Percentiles rank a stretch among this genome's conserved stretches.
phyloP scores from a whole-genome alignment of 805 yeast genomes.

The Yarrowia divulgata region DNA sequence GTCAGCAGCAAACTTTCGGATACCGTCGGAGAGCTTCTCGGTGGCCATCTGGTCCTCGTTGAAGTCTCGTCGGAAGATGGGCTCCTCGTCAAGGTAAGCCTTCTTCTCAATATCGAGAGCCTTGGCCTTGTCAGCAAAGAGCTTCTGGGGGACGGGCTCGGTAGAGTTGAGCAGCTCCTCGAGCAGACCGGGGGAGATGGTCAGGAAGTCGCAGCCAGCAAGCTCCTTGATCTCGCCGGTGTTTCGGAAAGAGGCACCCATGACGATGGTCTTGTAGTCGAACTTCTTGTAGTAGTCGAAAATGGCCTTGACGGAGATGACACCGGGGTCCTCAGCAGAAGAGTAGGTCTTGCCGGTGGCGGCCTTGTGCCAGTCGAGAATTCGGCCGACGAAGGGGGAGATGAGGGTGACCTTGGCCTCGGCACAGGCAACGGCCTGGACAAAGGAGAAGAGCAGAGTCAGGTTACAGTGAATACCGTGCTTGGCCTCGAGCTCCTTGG shows the following conservation, averaged over 20 bases:
- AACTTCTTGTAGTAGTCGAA: conserved; percentile 98
- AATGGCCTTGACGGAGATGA: conserved; percentile 81
- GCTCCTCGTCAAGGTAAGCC: conserved; percentile 81
- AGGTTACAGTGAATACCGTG: conserved; percentile 93
- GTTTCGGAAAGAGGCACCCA: conserved; percentile 99
- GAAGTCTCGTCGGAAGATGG: conserved; percentile 85
- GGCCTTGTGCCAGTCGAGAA: conserved; percentile 97
- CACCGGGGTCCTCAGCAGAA: conserved; percentile 93
- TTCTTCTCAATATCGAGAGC: conserved; percentile 69
- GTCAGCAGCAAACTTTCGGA: conserved; percentile 95
- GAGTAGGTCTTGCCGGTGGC: conserved; percentile 86
- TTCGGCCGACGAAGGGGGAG: conserved; percentile 99
- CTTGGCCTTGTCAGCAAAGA: conserved; percentile 72
- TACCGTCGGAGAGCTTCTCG: conserved; percentile 97
- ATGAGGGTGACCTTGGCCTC: conserved; percentile 95
- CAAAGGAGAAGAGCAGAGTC: conserved; percentile 92
- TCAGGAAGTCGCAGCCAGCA: conserved; percentile 96
- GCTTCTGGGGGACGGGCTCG: conserved; percentile 79
- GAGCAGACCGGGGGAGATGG: conserved; percentile 91
- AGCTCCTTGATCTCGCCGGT: conserved; percentile 92
- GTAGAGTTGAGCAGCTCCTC: conserved; percentile 83
- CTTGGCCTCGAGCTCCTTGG: conserved; percentile 89
- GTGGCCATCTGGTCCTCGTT: conserved; percentile 99
- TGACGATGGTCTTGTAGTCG: conserved; percentile 95
- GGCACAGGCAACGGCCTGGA: conserved; percentile 98